Conservation (phyloP, 768 basidiomycete species). For the Asterophora parasitica region DNA sequence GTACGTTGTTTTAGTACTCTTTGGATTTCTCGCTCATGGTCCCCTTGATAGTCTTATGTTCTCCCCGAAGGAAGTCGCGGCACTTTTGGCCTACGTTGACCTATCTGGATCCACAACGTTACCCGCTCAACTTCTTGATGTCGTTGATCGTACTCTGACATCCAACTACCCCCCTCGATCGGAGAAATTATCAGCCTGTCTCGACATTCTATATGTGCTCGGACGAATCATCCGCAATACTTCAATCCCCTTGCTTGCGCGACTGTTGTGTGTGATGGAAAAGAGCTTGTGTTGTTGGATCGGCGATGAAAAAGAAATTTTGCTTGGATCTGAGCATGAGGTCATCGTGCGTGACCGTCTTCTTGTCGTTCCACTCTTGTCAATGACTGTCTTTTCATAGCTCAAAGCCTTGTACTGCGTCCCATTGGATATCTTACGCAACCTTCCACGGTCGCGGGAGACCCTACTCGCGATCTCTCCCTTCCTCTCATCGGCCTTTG, state of each 20-base stretch:
- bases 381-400: conserved; percentile 16
- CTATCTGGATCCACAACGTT: conserved; percentile 13
- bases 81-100: conserved; percentile 21
- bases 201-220: conserved; percentile 33
- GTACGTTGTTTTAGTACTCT: conserved; percentile 4
- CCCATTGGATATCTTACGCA: conserved; percentile 35
- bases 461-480: conserved; percentile 36
- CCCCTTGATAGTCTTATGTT: conserved; percentile 17
- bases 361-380: not conserved
- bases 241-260: conserved; percentile 24
- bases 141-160: conserved; percentile 27
- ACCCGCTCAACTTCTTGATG: conserved; percentile 22
- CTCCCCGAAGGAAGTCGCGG: conserved; percentile 19
- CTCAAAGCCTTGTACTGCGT: conserved; percentile 39
- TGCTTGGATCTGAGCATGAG: conserved; percentile 43
- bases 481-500: conserved; percentile 50
- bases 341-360: conserved; percentile 35
- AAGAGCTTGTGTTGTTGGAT: conserved; percentile 48
- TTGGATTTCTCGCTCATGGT: not conserved
- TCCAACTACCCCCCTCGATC: conserved; percentile 30
- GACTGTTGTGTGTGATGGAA: conserved; percentile 32
- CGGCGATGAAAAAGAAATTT: conserved; percentile 35
- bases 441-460: conserved; percentile 34
- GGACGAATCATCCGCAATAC: conserved; percentile 28
- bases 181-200: conserved; percentile 22